Evolutionary conservation across 371 early-diverging fungal species (phyloP).

Genomic region (Saksenaea oblongispora): DNA sequence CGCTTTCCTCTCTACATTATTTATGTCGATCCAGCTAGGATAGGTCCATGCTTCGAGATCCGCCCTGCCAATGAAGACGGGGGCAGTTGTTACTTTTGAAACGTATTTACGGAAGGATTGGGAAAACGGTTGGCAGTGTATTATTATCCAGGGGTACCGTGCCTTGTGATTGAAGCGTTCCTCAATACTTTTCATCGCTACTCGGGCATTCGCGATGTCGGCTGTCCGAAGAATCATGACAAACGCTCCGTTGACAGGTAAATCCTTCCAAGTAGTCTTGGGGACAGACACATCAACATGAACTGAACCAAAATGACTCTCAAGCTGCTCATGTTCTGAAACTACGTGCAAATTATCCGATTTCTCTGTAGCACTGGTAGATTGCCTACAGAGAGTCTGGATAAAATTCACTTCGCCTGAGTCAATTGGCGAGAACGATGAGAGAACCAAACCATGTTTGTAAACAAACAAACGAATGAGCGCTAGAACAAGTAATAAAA

Average conservation of each 20-base stretch:
- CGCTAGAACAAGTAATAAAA: not conserved
- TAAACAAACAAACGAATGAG: slow-evolving; percentile 1
- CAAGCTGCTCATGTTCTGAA: slow-evolving; percentile 9
- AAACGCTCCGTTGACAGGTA: slow-evolving; percentile 30
- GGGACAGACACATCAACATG: not conserved
- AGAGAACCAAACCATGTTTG: slow-evolving; percentile 6
- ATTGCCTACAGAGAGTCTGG: not conserved
- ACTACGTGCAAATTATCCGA: not conserved
- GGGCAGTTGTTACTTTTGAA: slow-evolving; percentile 24
- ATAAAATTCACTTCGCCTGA: slow-evolving; percentile 1
- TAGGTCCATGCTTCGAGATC: slow-evolving; percentile 45
- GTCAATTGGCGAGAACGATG: slow-evolving; percentile 1
- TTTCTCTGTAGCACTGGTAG: not conserved
- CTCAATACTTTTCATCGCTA: slow-evolving; percentile 39
- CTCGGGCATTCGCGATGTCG: slow-evolving; percentile 32
- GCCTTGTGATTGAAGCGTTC: slow-evolving; percentile 47
- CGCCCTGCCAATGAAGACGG: slow-evolving; percentile 45
- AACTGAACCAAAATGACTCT: slow-evolving; percentile 6
- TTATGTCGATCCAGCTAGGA: slow-evolving; percentile 51
- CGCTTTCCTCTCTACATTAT: slow-evolving; percentile 28
- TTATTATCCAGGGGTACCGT: slow-evolving; percentile 55
- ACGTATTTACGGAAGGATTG: slow-evolving; percentile 35
- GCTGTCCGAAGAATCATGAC: slow-evolving; percentile 39
- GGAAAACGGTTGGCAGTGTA: slow-evolving; percentile 41
- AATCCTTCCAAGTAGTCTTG: slow-evolving; percentile 16